A percentile compares a stretch with the other conserved stretches of the same genome.
phyloP scores from a whole-genome alignment of 116 monocot genomes.

The Iris pallida region DNA sequence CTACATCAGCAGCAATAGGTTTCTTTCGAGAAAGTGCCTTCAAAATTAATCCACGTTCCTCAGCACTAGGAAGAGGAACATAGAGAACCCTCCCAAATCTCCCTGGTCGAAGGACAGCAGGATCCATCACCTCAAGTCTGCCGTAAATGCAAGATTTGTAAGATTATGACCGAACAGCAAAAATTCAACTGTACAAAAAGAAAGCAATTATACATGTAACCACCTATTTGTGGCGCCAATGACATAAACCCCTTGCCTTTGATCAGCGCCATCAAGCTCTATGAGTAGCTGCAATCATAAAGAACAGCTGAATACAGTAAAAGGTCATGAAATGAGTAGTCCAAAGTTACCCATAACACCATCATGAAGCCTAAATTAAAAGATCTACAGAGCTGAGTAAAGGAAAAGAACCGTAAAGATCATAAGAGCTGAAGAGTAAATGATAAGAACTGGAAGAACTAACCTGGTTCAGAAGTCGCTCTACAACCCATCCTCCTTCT shows the following conservation, averaged over 20 bases:
- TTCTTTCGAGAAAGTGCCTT: slow-evolving; percentile 67
- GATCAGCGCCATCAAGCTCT: slow-evolving; percentile 89
- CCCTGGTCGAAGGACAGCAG: slow-evolving; percentile 76
- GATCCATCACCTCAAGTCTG: slow-evolving; percentile 82
- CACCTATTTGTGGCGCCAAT: slow-evolving; percentile 98
- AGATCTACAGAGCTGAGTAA: not conserved
- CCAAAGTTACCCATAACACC: not conserved
- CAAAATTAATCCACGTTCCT: slow-evolving; percentile 69
- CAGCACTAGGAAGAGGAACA: slow-evolving; percentile 72
- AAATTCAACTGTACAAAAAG: slow-evolving; percentile 1
- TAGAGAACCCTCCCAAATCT: slow-evolving; percentile 81
- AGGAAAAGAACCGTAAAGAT: not conserved
- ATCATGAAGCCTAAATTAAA: not conserved
- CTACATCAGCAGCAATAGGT: slow-evolving; percentile 64
- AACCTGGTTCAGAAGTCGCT: slow-evolving; percentile 82
- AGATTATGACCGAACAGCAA: not conserved
- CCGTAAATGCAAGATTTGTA: slow-evolving; percentile 3
- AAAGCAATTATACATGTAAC: not conserved
- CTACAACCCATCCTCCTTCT: slow-evolving; percentile 79
- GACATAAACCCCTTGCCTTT: slow-evolving; percentile 77
- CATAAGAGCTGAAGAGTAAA: not conserved
- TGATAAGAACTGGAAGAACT: not conserved
- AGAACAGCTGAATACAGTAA: slow-evolving; percentile 5
- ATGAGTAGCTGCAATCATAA: slow-evolving; percentile 61
- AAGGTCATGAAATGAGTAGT: slow-evolving; percentile 7